Percentiles rank a stretch among this genome's conserved stretches.
phyloP scores from a whole-genome alignment of 202 grass and related monocot species.

The Tripidium arundinaceum region DNA sequence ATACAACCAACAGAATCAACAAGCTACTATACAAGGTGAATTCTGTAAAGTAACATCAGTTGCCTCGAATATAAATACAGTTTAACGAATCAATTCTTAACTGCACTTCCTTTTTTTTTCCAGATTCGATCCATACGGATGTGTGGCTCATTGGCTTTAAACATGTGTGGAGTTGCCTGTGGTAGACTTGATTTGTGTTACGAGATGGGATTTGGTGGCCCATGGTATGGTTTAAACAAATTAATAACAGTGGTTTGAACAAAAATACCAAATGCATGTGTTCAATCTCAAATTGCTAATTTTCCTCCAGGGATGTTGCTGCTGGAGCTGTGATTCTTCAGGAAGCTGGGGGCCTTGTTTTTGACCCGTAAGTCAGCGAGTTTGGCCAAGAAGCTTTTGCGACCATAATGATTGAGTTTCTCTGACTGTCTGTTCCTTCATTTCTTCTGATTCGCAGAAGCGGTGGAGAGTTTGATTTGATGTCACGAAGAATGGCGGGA shows the following conservation, averaged over 20 bases:
- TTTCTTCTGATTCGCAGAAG: slow-evolving; percentile 41
- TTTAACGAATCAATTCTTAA: slow-evolving; percentile 8
- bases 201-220: slow-evolving; percentile 93
- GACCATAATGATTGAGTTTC: neutral
- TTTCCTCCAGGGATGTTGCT: slow-evolving; percentile 71
- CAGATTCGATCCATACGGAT: slow-evolving; percentile 95
- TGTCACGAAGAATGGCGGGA: slow-evolving; percentile 68
- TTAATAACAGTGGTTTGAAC: neutral
- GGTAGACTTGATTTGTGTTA: slow-evolving; percentile 97
- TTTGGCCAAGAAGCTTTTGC: neutral
- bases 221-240: slow-evolving; percentile 57
- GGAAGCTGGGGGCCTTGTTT: slow-evolving; percentile 89
- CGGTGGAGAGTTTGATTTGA: slow-evolving; percentile 71
- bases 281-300: slow-evolving; percentile 13
- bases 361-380: slow-evolving; percentile 70
- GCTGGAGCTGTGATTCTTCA: slow-evolving; percentile 88
- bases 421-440: neutral
- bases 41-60: slow-evolving; percentile 10
- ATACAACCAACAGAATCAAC: slow-evolving; percentile 86
- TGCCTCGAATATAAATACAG: neutral
- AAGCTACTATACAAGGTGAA: slow-evolving; percentile 87
- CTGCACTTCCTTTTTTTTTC: neutral
- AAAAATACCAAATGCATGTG: neutral
- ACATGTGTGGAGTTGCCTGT: slow-evolving; percentile 88
- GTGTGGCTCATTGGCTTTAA: slow-evolving; percentile 90